Base-by-base conservation (phyloP, 2,329 filamentous ascomycete species). In the Rhexocercosporidium sp. region DNA sequence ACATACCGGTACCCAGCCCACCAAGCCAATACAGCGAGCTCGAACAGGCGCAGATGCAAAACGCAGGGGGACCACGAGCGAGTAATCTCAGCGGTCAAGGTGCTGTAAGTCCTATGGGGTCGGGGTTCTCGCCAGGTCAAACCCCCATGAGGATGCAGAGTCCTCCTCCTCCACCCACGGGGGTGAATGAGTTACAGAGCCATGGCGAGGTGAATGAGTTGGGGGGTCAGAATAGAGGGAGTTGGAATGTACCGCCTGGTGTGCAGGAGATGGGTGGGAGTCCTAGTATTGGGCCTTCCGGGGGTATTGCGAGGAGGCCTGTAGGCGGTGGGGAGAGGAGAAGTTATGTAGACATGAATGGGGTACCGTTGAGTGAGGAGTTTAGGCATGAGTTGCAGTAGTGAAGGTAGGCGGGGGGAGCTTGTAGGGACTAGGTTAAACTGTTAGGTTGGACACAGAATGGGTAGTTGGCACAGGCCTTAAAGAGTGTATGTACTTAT, bases 291-390 rank as follows among this genome's bases (percentile, higher is more conserved):
- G 34, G 34, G 8, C 12, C 34, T 53, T 31, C 27, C 14, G 53
- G 53, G 18, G 53, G 53, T 3, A 57, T 65, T 7, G 66, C 25
- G 25, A 27, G 61, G 27, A 56, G 66, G 49, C 64, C 62, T 18
- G 39, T 64, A 9, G 62, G 62, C 9, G 41, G 14, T 12, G 61
- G 49, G 16, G 22, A 31, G 53, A 27, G 49, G 39, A 44, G 39
- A 27, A 53, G 49, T 53, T 27, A 37, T 22, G 6, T 70, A 9
- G 70, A 72, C 68, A 70, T 72, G 71, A 71, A 66, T 62, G 71
- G 71, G 1, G 63, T 60, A 25, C 69, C 69, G 22, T 65, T 71
- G 59, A 70, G 61, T 34, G 68, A 70, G 53, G 68, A 66, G 44
- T 72, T 44, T 31, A 53, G 46, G 25, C 69, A 70, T 59, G 69